Evolutionary conservation across 2,329 filamentous ascomycete genomes (phyloP), one percentile per base, ranked within the genome.

Genomic region (Exophiala phaeomuriformis): DNA sequence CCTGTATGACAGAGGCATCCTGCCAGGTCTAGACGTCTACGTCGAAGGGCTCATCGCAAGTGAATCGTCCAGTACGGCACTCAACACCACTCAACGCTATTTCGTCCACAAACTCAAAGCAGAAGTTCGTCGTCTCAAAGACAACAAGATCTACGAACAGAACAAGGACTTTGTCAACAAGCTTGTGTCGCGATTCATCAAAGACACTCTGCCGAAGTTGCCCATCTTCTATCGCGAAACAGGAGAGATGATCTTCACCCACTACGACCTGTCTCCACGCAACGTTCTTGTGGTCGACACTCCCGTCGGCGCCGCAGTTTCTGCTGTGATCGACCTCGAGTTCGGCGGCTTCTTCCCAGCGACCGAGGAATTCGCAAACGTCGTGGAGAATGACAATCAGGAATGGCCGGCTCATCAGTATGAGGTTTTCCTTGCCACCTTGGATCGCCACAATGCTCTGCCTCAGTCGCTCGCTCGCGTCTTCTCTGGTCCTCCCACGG

Each of bases 251-350:
- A 53, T 64, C 7, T 64, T 66, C 57, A 63, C 62, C 5, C 64
- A 64, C 47, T 57, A 57, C 5, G 62, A 65, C 43, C 39, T 67
- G 33, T 58, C 62, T 27, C 56, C 61, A 5, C 58, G 58, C 10
- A 67, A 67, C 41, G 61, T 67, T 3, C 41, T 67, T 9, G 59
- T 50, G 50, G 58, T 62, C 35, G 61, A 61, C 6, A 42, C 31
- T n/a, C 12, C 43, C 31, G 47, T 35, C 12, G 41, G 33, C 12
- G 19, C 53, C 6, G 54, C 56, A 19, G 44, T 65, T 36, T 59
- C 64, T 2, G 49, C 59, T 33, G 64, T 69, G 42, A 60, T 68
- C 27, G 64, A 68, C 35, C 67, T 63, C 59, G 66, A 69, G 47
- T 65, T 64, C 47, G 62, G 66, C 32, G 65, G 64, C 10, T 67